A percentile compares a stretch with the other conserved stretches of the same genome.
Conservation (phyloP, 1,139 yeast species). For the Geotrichum histeridarum region DNA sequence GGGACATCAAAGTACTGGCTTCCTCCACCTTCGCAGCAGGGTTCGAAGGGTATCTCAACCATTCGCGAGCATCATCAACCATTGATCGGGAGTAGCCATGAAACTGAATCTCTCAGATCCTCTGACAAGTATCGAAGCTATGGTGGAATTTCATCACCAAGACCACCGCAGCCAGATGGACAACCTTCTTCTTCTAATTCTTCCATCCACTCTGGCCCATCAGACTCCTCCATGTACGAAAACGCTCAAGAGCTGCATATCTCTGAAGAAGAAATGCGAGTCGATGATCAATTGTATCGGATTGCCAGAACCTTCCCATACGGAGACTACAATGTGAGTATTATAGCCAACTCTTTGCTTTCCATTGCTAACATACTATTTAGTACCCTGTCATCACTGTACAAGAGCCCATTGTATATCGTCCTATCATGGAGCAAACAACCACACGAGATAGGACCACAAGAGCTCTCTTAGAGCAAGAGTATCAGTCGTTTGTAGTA, state of each 20-base stretch:
- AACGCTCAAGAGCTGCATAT: constrained; percentile 4
- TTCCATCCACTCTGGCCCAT: background rate
- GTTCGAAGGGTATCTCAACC: background rate
- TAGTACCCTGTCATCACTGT: constrained; percentile 53
- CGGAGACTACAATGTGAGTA: constrained; percentile 46
- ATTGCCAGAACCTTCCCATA: constrained; percentile 44
- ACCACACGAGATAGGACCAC: constrained; percentile 17
- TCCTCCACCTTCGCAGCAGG: constrained; percentile 36
- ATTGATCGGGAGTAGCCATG: background rate
- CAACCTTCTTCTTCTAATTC: background rate
- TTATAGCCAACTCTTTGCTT: background rate
- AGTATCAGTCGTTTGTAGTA: constrained; percentile 17
- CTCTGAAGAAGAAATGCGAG: constrained; percentile 36
- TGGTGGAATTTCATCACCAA: background rate
- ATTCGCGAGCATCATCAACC: constrained; percentile 4
- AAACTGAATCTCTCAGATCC: background rate
- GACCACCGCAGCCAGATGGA: too few species aligned
- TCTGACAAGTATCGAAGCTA: background rate
- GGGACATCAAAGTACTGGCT: constrained; percentile 87
- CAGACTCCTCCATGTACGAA: background rate
- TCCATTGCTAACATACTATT: background rate
- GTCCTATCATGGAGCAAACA: constrained; percentile 29
- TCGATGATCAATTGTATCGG: constrained; percentile 43
- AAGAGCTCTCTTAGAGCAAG: constrained; percentile 14
- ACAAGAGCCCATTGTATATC: constrained; percentile 39